Conservation (phyloP, 2,329 filamentous ascomycete species). For the Didymella arachidicola region DNA sequence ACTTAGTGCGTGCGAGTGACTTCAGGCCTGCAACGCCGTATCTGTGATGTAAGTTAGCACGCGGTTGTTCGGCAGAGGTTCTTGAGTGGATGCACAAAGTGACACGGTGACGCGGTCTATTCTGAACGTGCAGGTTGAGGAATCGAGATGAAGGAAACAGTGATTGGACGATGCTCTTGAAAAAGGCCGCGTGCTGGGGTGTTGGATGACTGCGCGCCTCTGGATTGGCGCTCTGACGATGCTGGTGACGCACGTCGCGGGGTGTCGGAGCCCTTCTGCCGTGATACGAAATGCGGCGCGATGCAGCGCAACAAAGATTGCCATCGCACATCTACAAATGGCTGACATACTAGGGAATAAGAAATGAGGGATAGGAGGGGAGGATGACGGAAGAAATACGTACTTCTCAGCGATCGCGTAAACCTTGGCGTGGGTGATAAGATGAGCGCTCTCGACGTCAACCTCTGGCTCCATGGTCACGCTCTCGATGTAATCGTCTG, state of each 20-base stretch:
- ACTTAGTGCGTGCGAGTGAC: slow-evolving; percentile 56
- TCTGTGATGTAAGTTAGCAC: slow-evolving; percentile 42
- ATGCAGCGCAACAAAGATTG: slow-evolving; percentile 21
- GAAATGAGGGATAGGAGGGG: slow-evolving; percentile 24
- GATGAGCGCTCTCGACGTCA: slow-evolving; percentile 51
- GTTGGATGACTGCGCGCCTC: slow-evolving; percentile 11
- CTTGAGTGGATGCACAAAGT: slow-evolving; percentile 20
- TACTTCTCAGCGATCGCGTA: slow-evolving; percentile 61
- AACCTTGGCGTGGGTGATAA: slow-evolving; percentile 57
- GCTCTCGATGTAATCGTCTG: slow-evolving; percentile 42
- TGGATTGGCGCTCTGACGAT: slow-evolving; percentile 30
- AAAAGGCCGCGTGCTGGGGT: slow-evolving; percentile 10
- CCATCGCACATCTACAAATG: slow-evolving; percentile 21
- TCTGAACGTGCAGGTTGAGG: slow-evolving; percentile 21
- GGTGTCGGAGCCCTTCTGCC: slow-evolving; percentile 38
- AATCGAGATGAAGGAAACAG: slow-evolving; percentile 10
- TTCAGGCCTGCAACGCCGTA: slow-evolving; percentile 60
- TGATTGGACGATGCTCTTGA: slow-evolving; percentile 27
- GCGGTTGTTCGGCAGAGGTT: slow-evolving; percentile 5
- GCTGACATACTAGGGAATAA: slow-evolving; percentile 24
- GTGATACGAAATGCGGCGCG: slow-evolving; percentile 28
- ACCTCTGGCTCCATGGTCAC: slow-evolving; percentile 44
- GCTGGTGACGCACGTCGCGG: slow-evolving; percentile 43
- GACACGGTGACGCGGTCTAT: slow-evolving; percentile 34
- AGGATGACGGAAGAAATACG: slow-evolving; percentile 32